These are phyloP conservation scores for Rhodomyrtus tomentosa DNA, from an alignment of 345 rosid species.

Conservation along the genomic window DNA sequence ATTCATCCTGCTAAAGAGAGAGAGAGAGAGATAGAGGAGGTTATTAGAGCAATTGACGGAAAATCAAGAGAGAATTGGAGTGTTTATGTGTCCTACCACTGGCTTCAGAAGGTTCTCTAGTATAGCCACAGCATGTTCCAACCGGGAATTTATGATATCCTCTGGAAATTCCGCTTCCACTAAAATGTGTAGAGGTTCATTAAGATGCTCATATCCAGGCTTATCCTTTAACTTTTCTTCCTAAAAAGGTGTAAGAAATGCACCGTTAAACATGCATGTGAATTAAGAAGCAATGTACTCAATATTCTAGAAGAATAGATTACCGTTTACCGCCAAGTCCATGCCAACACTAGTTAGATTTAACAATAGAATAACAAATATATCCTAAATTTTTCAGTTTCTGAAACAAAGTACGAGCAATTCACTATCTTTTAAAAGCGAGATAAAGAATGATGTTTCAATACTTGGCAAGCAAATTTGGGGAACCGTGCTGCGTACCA, in stretches of 20 bases:
- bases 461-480: not conserved
- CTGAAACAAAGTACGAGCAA: not conserved
- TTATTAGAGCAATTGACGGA: not conserved
- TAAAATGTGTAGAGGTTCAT: constrained; percentile 75
- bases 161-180: constrained; percentile 93
- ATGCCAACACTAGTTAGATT: not conserved
- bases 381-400: not conserved
- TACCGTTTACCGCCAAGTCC: not conserved
- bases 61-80: not conserved
- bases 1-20: constrained; percentile 54
- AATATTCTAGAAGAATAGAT: not conserved
- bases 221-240: constrained; percentile 89
- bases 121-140: constrained; percentile 65
- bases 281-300: not conserved
- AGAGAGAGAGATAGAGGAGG: too few species aligned
- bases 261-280: not conserved
- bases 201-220: constrained; percentile 91
- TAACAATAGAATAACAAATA: not conserved
- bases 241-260: constrained; percentile 13
- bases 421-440: not conserved
- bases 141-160: constrained; percentile 51
- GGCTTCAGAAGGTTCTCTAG: constrained; percentile 81
- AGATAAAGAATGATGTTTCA: not conserved
- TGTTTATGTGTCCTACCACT: constrained; percentile 36
- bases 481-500: not conserved